Conservation (phyloP, 306 rosid genomes). For the Hylodesmum podocarpum region DNA sequence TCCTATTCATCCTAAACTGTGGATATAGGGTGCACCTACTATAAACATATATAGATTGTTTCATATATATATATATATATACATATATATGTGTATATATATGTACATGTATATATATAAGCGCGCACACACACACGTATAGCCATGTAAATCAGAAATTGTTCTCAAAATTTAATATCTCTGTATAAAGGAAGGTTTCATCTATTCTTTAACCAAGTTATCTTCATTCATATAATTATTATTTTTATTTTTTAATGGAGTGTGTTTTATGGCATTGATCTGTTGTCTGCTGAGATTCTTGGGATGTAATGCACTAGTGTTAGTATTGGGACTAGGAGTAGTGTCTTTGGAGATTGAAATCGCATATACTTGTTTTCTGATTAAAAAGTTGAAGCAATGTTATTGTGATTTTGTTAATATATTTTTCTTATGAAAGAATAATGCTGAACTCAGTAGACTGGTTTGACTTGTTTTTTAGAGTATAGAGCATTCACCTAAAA, state of each 20-base stretch:
- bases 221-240: slow-evolving; percentile 38
- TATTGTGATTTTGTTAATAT: background rate
- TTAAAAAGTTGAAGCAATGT: background rate
- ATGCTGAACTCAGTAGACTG: background rate
- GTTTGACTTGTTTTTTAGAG: background rate
- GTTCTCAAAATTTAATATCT: slow-evolving; percentile 53
- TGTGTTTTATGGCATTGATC: slow-evolving; percentile 31
- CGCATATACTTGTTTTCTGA: slow-evolving; percentile 1
- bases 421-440: background rate
- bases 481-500: background rate
- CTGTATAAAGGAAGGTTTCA: slow-evolving; percentile 54
- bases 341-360: slow-evolving; percentile 21
- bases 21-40: slow-evolving; percentile 72
- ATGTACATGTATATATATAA: background rate
- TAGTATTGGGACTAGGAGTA: slow-evolving; percentile 10
- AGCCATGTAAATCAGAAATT: slow-evolving; percentile 82
- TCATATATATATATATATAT: background rate
- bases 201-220: slow-evolving; percentile 49
- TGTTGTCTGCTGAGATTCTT: slow-evolving; percentile 13
- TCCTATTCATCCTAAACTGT: slow-evolving; percentile 62
- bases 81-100: background rate
- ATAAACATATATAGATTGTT: slow-evolving; percentile 44
- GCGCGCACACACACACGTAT: slow-evolving; percentile 38
- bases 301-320: slow-evolving; percentile 18
- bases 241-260: slow-evolving; percentile 28